Percentiles rank a stretch among this genome's conserved stretches.
phyloP scores from a whole-genome alignment of 257 asterid species.

The Solanum megistacrolobum region DNA sequence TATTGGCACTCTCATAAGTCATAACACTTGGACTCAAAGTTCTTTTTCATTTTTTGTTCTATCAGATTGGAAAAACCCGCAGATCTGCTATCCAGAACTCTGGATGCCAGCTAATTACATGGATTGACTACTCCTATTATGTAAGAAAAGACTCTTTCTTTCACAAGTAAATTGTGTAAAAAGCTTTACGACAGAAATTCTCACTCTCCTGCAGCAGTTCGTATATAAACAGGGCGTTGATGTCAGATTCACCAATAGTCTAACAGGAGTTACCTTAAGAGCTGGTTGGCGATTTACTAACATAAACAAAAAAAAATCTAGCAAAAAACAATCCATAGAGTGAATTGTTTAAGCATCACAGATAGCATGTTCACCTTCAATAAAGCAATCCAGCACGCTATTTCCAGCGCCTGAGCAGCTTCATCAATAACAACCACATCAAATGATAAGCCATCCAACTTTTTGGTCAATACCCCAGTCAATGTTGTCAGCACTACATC shows the following conservation, averaged over 20 bases:
- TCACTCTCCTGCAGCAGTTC: not conserved
- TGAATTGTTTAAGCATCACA: not conserved
- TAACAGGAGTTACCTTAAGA: not conserved
- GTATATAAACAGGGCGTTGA: not conserved
- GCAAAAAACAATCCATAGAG: not conserved
- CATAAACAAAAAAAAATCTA: not conserved
- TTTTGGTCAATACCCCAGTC: constrained; percentile 80
- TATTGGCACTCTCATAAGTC: not conserved
- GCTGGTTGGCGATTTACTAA: not conserved
- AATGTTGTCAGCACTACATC: constrained; percentile 83
- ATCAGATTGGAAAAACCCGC: not conserved
- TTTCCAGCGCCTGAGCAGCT: constrained; percentile 98
- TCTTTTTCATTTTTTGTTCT: not conserved
- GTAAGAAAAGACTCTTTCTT: not conserved
- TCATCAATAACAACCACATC: constrained; percentile 93
- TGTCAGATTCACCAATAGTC: not conserved
- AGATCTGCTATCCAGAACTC: not conserved
- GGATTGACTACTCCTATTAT: not conserved
- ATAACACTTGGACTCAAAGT: not conserved
- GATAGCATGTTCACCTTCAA: constrained; percentile 50
- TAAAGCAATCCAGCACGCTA: constrained; percentile 98
- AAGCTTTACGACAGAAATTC: not conserved
- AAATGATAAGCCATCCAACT: constrained; percentile 60
- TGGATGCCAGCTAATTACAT: not conserved
- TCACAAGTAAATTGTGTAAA: not conserved